Evolutionary conservation across 805 yeast genomes (phyloP), one percentile per base, ranked within the genome.

Genomic region (Pichia eremophila): DNA sequence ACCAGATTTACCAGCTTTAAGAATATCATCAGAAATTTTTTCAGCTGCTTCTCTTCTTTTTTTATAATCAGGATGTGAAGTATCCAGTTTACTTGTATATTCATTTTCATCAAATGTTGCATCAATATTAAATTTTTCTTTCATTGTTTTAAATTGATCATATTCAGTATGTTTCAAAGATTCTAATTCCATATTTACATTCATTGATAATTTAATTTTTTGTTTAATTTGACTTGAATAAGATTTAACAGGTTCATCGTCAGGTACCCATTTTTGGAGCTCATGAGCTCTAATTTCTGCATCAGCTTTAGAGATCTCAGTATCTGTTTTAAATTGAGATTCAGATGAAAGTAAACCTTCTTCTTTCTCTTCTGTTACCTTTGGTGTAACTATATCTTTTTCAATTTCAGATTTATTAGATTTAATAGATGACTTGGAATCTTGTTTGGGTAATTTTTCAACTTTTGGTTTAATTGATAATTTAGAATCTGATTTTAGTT

Each of bases 121-220:
- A 54, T 78, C 82, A 43, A 93, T 83, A 37, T 97, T 97, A 64
- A 93, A 93, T 66, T 85, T 83, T 49, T 79, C 75, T 62, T 86
- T 84, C 65, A 93, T 93, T n/a, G 79, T 91, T 46, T 85, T 84
- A 66, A 93, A 93, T 69, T 93, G 99, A 67, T 93, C 96, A 98
- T 98, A 93, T 22, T 59, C 62, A 22, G 10, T 34, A 2, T 39
- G 63, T 52, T 38, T 36, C 2, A 3, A 19, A 36, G 40, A 34
- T 28, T 51, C 41, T 44, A 45, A 34, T 9, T 34, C 36, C 10
- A 2, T 14, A 4, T 34, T 5, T 8, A 12, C 2, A 34, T 15
- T 15, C 10, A 34, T 15, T 12, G n/a, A 10, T 14, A 18, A 34
- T 34, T 34, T 34, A 34, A 34, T 34, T 34, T 34, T 34, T 34